Evolutionary conservation across 2,329 filamentous ascomycete species (phyloP), one percentile per base, ranked within the genome.

Genomic region (Pestalotiopsis sp.): DNA sequence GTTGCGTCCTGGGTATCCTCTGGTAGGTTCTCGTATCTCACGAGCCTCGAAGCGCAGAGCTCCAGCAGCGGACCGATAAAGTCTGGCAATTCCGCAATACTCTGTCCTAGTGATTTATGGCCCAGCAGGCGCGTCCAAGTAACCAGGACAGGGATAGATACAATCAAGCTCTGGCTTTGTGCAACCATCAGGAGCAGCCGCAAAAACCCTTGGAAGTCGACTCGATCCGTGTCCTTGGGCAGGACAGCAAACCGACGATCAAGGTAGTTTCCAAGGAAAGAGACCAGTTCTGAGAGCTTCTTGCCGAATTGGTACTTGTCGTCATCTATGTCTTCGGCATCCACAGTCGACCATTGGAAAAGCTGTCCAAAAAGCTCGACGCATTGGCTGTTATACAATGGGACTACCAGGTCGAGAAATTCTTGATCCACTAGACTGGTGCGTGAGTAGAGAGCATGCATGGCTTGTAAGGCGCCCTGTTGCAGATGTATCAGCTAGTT

Each of bases 221-320:
- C 80, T 67, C 90, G 83, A 45, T 85, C 85, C 14, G 74, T 66
- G 52, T 78, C 78, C 80, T 86, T 69, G 1, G 92, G 90, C 45
- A 95, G 84, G 59, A 89, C 84, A 36, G 88, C 84, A 70, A 91
- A 91, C 72, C 93, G 93, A 70, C 93, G 89, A 75, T 96, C 93
- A 70, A 98, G 87, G 75, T 95, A 95, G 72, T 93, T 92, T 20
- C 93, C 94, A 17, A 98, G 84, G 75, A 93, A 93, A 27, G 95
- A 95, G 11, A 98, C 85, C 83, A 97, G 89, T 88, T 99, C 96
- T 1, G 95, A 94, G 61, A 98, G 89, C 80, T 97, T 98, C 83
- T 98, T 98, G 56, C 93, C 90, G 73, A 98, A 90, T 67, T 93
- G 90, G 78, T 99, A 98, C 78, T 94, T 97, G 76, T 94, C 91